Base-by-base conservation (phyloP, 495 filamentous ascomycete genomes). In the Neurospora sublineolata region DNA sequence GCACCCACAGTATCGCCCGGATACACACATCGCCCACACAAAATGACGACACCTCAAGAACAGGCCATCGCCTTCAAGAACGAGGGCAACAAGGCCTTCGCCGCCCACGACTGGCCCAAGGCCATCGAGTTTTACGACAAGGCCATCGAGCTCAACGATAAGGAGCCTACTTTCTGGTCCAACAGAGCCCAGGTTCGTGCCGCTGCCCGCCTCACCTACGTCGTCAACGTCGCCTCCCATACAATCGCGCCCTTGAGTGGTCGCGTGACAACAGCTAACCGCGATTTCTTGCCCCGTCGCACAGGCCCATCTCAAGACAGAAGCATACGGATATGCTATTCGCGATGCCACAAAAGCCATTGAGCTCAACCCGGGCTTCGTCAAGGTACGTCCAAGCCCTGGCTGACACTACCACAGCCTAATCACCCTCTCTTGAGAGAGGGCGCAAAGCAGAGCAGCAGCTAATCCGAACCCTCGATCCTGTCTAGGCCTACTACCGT, bases 11-110 rank as follows among this genome's bases (percentile, higher is more conserved):
- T 40, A 70, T 67, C 27, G 58, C 41, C 52, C 41, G 30, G 14
- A 30, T 67, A 58, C 33, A 64, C 41, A 70, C 41, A 70, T 68
- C 14, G 12, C n/a, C 52, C 52, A 30, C 23, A 30, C 11, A 64
- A 69, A 33, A 81, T 81, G 79, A 75, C 79, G 70, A 79, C 78
- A 5, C 70, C 75, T 3, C 72, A 77, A 71, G 77, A 93, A 72
- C 86, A 89, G 79, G 94, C 94, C 68, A 86, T 88, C 72, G 90
- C 89, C 75, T 83, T 96, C 72, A 99, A 99, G 86, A 88, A 93
- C 81, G 88, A 97, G 80, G 95, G 95, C 72, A 99, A 99, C 83
- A 91, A 93, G 77, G 94, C 93, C 46, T 97, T 98, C 81, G 89
- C 89, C 30, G 81, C 87, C 23, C 93, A 97, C 77, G 90, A 98